These are phyloP conservation scores for Microstegium vimineum DNA, from an alignment of 176 grass and related monocot genomes.

Conservation along the genomic window DNA sequence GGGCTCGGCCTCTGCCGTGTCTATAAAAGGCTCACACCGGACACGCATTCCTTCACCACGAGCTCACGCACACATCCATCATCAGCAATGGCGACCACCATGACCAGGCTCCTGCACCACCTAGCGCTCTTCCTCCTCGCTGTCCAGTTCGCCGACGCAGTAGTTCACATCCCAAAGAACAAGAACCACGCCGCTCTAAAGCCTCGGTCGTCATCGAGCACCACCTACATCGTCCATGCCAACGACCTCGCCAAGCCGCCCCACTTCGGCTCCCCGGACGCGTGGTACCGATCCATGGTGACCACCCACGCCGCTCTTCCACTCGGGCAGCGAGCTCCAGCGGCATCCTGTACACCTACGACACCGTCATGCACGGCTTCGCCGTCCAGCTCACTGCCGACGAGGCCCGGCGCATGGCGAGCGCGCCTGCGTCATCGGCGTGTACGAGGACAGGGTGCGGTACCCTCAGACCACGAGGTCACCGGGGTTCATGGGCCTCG, in stretches of 20 bases:
- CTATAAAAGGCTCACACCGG: background rate
- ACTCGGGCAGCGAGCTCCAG: background rate
- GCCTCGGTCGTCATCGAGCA: background rate
- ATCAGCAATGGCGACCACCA: slow-evolving; percentile 9
- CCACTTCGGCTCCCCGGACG: slow-evolving; percentile 16
- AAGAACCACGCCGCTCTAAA: background rate
- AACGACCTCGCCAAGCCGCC: slow-evolving; percentile 30
- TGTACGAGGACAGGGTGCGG: slow-evolving; percentile 3
- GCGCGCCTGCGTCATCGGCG: slow-evolving; percentile 13
- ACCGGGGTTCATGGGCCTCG: slow-evolving; percentile 43
- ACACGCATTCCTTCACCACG: background rate
- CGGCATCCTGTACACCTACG: slow-evolving; percentile 42
- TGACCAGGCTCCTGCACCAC: background rate
- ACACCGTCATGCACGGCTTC: slow-evolving; percentile 49
- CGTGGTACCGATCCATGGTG: slow-evolving; percentile 45
- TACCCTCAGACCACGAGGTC: slow-evolving; percentile 34
- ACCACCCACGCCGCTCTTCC: background rate
- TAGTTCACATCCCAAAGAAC: background rate
- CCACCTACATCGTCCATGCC: slow-evolving; percentile 40
- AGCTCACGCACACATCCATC: background rate
- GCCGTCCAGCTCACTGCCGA: slow-evolving; percentile 12
- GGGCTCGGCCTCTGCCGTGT: background rate
- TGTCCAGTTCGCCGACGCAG: background rate
- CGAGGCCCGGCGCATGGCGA: slow-evolving; percentile 27
- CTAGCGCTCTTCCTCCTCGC: background rate